Evolutionary conservation across 371 early-diverging fungal species (phyloP).

Genomic region (Mycotypha africana): DNA sequence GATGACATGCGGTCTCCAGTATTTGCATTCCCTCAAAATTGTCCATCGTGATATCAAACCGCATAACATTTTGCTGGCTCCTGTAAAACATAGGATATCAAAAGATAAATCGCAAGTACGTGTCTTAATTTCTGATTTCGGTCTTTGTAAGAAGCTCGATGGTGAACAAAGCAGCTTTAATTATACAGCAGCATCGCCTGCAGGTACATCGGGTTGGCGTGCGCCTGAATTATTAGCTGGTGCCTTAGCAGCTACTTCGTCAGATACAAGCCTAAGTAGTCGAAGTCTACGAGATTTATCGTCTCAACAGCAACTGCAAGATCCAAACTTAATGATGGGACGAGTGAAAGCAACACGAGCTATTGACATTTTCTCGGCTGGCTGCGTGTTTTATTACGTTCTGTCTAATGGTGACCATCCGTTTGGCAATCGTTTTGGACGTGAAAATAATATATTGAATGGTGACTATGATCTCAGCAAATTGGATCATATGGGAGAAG

Average conservation of each 20-base stretch:
- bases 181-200: conserved; percentile 75
- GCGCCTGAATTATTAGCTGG: conserved; percentile 83
- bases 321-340: conserved; percentile 12
- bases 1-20: conserved; percentile 74
- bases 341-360: conserved; percentile 74
- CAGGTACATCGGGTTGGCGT: conserved; percentile 96
- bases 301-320: too few relatives aligned
- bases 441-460: conserved; percentile 84
- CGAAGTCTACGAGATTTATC: conserved; percentile 1
- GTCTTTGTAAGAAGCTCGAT: conserved; percentile 91
- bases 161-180: conserved; percentile 93
- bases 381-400: conserved; percentile 92
- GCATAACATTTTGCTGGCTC: conserved; percentile 84
- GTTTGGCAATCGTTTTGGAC: conserved; percentile 84
- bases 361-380: conserved; percentile 94
- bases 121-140: conserved; percentile 95
- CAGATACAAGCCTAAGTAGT: conserved; percentile 16
- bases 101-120: conserved; percentile 40
- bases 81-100: conserved; percentile 34
- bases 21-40: conserved; percentile 66
- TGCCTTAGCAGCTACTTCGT: conserved; percentile 22
- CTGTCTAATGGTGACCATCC: conserved; percentile 90
- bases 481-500: conserved; percentile 64
- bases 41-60: conserved; percentile 79
- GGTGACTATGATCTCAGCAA: conserved; percentile 64